Evolutionary conservation across 768 basidiomycete species (phyloP), one percentile per base, ranked within the genome.

Genomic region (Termitomyces sp.): DNA sequence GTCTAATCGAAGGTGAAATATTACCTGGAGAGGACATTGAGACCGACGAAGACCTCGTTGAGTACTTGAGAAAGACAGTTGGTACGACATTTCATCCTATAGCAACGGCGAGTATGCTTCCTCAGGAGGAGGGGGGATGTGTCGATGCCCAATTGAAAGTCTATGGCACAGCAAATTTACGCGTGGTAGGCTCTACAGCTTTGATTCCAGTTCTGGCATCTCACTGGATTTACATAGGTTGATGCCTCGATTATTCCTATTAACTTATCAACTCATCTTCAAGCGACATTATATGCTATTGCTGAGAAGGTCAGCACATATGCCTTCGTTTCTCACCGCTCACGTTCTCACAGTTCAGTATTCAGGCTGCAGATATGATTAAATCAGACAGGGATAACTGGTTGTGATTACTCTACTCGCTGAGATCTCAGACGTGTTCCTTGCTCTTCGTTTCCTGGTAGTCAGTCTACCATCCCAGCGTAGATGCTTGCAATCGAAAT

Each of bases 61-160:
- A 29, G 4, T 4, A 29, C 29, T 29, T 29, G 29, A 29, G 29
- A 29, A 29, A 29, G 29, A 29, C 29, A 29, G 29, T 29, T 17
- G 14, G 31, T n/a, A 55, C 55, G 12, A 46, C 56, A 2, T 64
- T 53, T 23, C 67, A 70, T 49, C 68, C 62, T 19, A 57, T 64
- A 31, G 63, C 68, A 11, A 71, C 71, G 3, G 64, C 65, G 4
- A 57, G 68, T 19, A 72, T 75, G 71, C 57, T 70, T 12, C 70
- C 73, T n/a, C 60, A 54, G 19, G 63, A 65, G 25, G 56, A 62
- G 31, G 73, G 73, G 16, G 73, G 73, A 29, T 71, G 71, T 16
- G 71, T 75, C 37, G 68, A 71, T 51, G 43, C 60, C 1, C 46
- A 62, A 10, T 57, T 75, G n/a, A 63, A 57, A 40, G 72, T 74